Percentiles rank a stretch among this genome's conserved stretches.
phyloP scores from a whole-genome alignment of 768 basidiomycete genomes.

The Gelatoporia subvermispora region DNA sequence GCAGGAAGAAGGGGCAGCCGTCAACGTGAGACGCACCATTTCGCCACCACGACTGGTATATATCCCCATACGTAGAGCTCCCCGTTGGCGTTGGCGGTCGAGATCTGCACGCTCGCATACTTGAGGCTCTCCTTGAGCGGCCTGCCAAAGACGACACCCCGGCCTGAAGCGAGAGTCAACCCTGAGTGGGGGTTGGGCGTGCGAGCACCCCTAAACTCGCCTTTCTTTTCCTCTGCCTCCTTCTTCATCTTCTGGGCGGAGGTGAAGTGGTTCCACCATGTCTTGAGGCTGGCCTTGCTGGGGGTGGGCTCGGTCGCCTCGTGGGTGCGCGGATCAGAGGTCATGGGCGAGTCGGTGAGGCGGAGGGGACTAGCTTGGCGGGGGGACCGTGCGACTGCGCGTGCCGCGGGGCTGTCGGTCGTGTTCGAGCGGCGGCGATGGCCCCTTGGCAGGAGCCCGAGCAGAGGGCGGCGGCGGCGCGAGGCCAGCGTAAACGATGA shows the following conservation, averaged over 20 bases:
- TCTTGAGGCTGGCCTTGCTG: slow-evolving; percentile 43
- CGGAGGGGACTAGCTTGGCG: slow-evolving; percentile 6
- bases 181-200: neutral
- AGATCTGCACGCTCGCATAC: slow-evolving; percentile 91
- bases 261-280: slow-evolving; percentile 81
- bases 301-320: slow-evolving; percentile 9
- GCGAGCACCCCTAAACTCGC: slow-evolving; percentile 25
- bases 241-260: slow-evolving; percentile 60
- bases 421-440: slow-evolving; percentile 16
- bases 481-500: slow-evolving; percentile 4
- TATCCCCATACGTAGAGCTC: slow-evolving; percentile 89
- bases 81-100: slow-evolving; percentile 78
- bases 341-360: slow-evolving; percentile 6
- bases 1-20: neutral
- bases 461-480: slow-evolving; percentile 15
- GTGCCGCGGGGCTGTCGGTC: slow-evolving; percentile 6
- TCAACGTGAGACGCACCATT: slow-evolving; percentile 59
- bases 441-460: slow-evolving; percentile 12
- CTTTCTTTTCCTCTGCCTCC: slow-evolving; percentile 39
- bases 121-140: slow-evolving; percentile 79
- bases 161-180: slow-evolving; percentile 9
- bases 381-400: slow-evolving; percentile 1
- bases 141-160: slow-evolving; percentile 73
- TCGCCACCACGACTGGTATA: slow-evolving; percentile 96
- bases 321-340: slow-evolving; percentile 1